Conservation (phyloP, 1,284 basidiomycete genomes). For the Pseudozyma sp. region DNA sequence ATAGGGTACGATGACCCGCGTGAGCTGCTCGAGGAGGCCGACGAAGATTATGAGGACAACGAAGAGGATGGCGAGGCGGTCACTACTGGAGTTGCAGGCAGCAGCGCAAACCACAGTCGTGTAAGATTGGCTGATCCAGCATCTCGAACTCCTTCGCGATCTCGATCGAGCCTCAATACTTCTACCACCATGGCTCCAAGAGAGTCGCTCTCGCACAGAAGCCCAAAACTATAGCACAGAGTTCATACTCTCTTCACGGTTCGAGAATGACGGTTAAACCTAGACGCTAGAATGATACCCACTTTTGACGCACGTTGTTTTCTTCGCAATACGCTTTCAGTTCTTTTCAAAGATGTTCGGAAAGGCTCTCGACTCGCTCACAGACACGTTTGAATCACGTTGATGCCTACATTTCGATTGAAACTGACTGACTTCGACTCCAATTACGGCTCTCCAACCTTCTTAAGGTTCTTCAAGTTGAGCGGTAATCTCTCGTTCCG, state of each 20-base stretch:
- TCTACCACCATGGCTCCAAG: conserved; percentile 9
- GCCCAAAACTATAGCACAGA: conserved; percentile 7
- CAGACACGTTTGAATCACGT: too few relatives aligned
- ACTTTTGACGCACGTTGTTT: neutral
- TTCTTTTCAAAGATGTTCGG: too few relatives aligned
- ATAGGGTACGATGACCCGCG: conserved; percentile 23
- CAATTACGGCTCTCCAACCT: conserved; percentile 41
- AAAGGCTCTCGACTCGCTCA: too few relatives aligned
- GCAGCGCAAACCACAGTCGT: too few relatives aligned
- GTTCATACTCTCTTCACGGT: too few relatives aligned
- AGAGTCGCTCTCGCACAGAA: conserved; percentile 23
- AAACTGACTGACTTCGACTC: neutral
- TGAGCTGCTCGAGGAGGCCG: conserved; percentile 12
- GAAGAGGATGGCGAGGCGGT: conserved; percentile 17
- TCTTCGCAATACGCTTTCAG: too few relatives aligned
- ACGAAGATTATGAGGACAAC: conserved; percentile 16
- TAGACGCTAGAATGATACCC: neutral
- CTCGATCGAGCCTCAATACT: conserved; percentile 29
- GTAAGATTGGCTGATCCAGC: neutral
- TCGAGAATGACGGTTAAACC: too few relatives aligned
- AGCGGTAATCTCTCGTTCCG: conserved; percentile 77
- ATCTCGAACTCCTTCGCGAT: conserved; percentile 8
- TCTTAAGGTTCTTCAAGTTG: conserved; percentile 43
- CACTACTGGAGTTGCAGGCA: neutral
- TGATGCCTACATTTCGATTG: neutral